Percentiles rank a stretch among this genome's conserved stretches.
Evolutionary conservation across 2,329 filamentous ascomycete genomes (phyloP).

Genomic region (Pyrenophora teres): DNA sequence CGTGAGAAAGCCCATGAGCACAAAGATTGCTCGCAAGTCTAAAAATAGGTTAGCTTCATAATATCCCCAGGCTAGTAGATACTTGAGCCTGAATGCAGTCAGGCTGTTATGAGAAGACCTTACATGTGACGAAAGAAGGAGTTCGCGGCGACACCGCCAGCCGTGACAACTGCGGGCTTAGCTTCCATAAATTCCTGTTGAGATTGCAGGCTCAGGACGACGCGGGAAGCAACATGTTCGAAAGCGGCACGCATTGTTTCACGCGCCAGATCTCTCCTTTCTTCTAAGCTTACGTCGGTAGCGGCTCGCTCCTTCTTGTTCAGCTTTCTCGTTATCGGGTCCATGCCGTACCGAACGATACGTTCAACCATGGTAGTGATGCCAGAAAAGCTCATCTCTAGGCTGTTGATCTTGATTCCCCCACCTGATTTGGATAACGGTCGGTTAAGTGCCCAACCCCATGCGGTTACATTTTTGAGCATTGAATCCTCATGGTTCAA

Average conservation of each 20-base stretch:
- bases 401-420: slow-evolving; percentile 37
- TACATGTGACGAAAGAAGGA: slow-evolving; percentile 71
- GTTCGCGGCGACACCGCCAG: slow-evolving; percentile 91
- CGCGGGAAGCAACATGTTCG: slow-evolving; percentile 79
- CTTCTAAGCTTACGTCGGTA: slow-evolving; percentile 56
- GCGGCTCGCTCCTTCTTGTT: slow-evolving; percentile 39
- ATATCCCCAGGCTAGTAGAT: too few relatives aligned
- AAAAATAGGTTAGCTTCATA: slow-evolving; percentile 6
- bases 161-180: slow-evolving; percentile 70
- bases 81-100: too few relatives aligned
- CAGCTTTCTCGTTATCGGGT: slow-evolving; percentile 31
- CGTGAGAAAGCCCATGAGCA: slow-evolving; percentile 65
- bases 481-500: slow-evolving; percentile 63
- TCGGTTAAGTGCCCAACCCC: slow-evolving; percentile 70
- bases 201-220: slow-evolving; percentile 69
- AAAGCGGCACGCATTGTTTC: slow-evolving; percentile 81
- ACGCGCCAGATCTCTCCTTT: slow-evolving; percentile 71
- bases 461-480: slow-evolving; percentile 52
- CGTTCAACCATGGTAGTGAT: slow-evolving; percentile 68
- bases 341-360: slow-evolving; percentile 52
- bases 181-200: neutral
- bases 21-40: slow-evolving; percentile 62
- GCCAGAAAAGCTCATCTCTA: slow-evolving; percentile 65
- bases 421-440: slow-evolving; percentile 62
- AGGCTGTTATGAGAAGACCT: slow-evolving; percentile 10